Evolutionary conservation across 2,329 filamentous ascomycete genomes (phyloP), one percentile per base, ranked within the genome.

Genomic region (Calonectria pauciramosa): DNA sequence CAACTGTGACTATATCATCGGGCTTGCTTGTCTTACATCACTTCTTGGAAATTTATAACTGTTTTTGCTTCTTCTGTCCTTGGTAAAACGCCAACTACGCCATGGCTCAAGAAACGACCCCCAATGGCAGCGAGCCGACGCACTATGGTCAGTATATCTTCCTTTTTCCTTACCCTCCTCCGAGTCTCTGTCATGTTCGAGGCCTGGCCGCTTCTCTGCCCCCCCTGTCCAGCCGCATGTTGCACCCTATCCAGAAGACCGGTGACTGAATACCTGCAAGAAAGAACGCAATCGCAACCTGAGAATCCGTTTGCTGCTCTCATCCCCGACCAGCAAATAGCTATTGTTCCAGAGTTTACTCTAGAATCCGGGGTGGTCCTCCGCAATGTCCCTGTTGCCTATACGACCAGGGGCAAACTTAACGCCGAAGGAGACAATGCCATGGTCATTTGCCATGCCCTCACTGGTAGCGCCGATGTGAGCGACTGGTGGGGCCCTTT

Each of bases 281-380:
- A 90, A 91, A 92, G 90, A 89, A 89, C 84, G 78, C 87, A 85
- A 77, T 87, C 91, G 70, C 95, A 98, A 86, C 93, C 94, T 82
- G 96, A 98, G 87, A 99, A 99, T 86, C 96, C 96, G 36, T 99
- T 96, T 84, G 92, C 95, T 75, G 87, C 90, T 77, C 90, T 99
- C 82, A 98, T 99, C 68, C 93, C 95, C 68, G 94, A 98, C 81
- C 97, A 99, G 86, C 90, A 94, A 69, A 94, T 98, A 82, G 95
- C 94, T 72, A 91, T 97, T 75, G 91, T 99, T 70, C 96, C 97
- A 2, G 93, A 93, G 32, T 98, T 98, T 85, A 96, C 94, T 11
- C 94, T 99, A 78, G 97, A 99, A 85, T 99, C 96, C 2, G 97
- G 97, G 64, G 95, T 94, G 30, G 94, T 91, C 0, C 90, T 99